phyloP scores from a whole-genome alignment of 495 filamentous ascomycete genomes.

The Margaritispora aquatica region DNA sequence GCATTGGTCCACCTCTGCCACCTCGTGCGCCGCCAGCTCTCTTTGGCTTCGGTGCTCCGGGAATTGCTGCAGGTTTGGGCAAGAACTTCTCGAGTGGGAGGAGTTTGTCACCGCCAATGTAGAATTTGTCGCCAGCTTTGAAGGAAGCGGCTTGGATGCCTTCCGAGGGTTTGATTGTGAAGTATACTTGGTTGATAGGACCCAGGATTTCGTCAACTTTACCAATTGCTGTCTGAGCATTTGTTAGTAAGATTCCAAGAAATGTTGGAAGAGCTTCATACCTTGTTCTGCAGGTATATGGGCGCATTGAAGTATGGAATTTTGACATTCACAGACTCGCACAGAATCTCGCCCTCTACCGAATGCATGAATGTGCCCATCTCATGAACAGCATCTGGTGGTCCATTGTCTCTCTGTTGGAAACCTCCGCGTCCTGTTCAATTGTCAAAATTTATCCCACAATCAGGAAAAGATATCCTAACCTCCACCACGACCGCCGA shows the following conservation, averaged over 20 bases:
- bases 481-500: conserved; percentile 48
- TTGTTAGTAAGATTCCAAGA: conserved; percentile 29
- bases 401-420: conserved; percentile 45
- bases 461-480: neutral
- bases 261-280: conserved; percentile 22
- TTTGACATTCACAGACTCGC: conserved; percentile 87
- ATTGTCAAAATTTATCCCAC: neutral
- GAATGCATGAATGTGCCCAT: conserved; percentile 92
- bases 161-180: conserved; percentile 94
- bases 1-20: conserved; percentile 19
- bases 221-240: conserved; percentile 67
- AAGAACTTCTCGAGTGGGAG: conserved; percentile 93
- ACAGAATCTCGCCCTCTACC: conserved; percentile 94
- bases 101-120: conserved; percentile 89
- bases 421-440: conserved; percentile 46
- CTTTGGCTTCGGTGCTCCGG: conserved; percentile 54
- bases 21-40: conserved; percentile 40
- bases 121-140: conserved; percentile 95
- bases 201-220: conserved; percentile 95
- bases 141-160: conserved; percentile 93
- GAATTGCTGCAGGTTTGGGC: conserved; percentile 84
- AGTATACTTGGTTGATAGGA: conserved; percentile 93
- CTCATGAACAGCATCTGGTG: conserved; percentile 52
- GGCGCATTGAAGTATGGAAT: conserved; percentile 98
- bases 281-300: conserved; percentile 98